A percentile compares a stretch with the other conserved stretches of the same genome.
These are phyloP conservation scores for Pythium plurisporium DNA, from an alignment of 352 stramenopile genomes.

Conservation along the genomic window DNA sequence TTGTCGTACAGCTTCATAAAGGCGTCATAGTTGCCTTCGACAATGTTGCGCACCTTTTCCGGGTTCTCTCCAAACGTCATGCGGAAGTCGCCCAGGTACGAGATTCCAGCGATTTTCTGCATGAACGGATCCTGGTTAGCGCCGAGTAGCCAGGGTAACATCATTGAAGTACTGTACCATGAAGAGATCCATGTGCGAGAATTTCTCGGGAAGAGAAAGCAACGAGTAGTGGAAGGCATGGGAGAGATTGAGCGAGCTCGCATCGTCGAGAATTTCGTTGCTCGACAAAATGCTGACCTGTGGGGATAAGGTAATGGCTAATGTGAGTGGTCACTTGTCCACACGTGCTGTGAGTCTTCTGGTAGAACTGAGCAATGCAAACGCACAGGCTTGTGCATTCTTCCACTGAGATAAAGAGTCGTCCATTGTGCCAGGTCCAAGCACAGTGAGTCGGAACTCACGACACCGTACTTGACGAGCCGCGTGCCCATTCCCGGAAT, in stretches of 20 bases:
- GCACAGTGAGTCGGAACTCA: slow-evolving; percentile 75
- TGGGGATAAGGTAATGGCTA: background rate
- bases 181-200: slow-evolving; percentile 78
- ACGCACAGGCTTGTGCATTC: slow-evolving; percentile 84
- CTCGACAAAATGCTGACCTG: slow-evolving; percentile 61
- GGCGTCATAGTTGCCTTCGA: slow-evolving; percentile 72
- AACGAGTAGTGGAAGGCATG: slow-evolving; percentile 76
- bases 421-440: slow-evolving; percentile 76
- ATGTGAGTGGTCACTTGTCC: too few relatives aligned
- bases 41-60: slow-evolving; percentile 90
- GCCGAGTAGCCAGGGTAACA: background rate
- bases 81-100: slow-evolving; percentile 86
- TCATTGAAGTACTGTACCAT: slow-evolving; percentile 37
- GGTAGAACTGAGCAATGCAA: background rate
- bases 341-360: too few relatives aligned
- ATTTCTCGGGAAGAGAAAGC: slow-evolving; percentile 72
- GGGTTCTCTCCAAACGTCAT: slow-evolving; percentile 90
- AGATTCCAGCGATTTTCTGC: slow-evolving; percentile 87
- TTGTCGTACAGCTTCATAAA: slow-evolving; percentile 73
- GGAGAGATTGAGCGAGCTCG: slow-evolving; percentile 55
- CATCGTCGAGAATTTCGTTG: slow-evolving; percentile 40
- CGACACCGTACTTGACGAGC: slow-evolving; percentile 88
- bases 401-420: slow-evolving; percentile 82
- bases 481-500: slow-evolving; percentile 53
- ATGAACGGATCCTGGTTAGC: background rate